Percentiles rank a stretch among this genome's conserved stretches.
These are phyloP conservation scores for Darksidea phi DNA, from an alignment of 495 filamentous ascomycete species.

Conservation along the genomic window DNA sequence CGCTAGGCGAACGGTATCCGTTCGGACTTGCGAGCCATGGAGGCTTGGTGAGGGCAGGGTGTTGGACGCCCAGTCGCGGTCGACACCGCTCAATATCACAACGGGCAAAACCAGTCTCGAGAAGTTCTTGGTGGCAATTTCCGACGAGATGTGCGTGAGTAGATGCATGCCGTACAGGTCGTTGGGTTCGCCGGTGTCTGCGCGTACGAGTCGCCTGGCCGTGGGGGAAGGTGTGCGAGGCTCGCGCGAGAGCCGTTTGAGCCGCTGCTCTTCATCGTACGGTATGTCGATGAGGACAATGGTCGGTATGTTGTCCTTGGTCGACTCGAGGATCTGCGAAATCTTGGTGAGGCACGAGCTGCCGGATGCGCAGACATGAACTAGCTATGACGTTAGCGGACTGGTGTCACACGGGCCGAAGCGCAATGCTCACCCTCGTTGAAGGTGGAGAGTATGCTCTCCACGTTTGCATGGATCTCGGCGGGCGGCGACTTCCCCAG, in stretches of 20 bases:
- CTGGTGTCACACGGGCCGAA: background rate
- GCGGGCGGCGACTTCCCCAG: conserved; percentile 18
- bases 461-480: conserved; percentile 36
- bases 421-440: conserved; percentile 36
- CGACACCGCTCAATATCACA: conserved; percentile 37
- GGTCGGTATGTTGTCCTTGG: conserved; percentile 26
- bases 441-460: conserved; percentile 38
- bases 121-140: conserved; percentile 36
- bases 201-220: conserved; percentile 5
- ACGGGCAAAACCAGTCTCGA: conserved; percentile 39
- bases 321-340: conserved; percentile 32
- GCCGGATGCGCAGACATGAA: conserved; percentile 37
- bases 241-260: conserved; percentile 36
- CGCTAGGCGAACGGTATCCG: conserved; percentile 53
- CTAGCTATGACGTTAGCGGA: conserved; percentile 13
- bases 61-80: conserved; percentile 32
- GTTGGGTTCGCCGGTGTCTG: conserved; percentile 26
- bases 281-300: conserved; percentile 41
- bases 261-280: conserved; percentile 41
- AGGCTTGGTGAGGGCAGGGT: conserved; percentile 33
- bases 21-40: conserved; percentile 38
- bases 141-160: conserved; percentile 37
- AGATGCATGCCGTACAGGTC: conserved; percentile 42
- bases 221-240: conserved; percentile 38
- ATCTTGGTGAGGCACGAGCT: conserved; percentile 36